phyloP scores from a whole-genome alignment of 148 eudicot species.

The Spergularia marina region DNA sequence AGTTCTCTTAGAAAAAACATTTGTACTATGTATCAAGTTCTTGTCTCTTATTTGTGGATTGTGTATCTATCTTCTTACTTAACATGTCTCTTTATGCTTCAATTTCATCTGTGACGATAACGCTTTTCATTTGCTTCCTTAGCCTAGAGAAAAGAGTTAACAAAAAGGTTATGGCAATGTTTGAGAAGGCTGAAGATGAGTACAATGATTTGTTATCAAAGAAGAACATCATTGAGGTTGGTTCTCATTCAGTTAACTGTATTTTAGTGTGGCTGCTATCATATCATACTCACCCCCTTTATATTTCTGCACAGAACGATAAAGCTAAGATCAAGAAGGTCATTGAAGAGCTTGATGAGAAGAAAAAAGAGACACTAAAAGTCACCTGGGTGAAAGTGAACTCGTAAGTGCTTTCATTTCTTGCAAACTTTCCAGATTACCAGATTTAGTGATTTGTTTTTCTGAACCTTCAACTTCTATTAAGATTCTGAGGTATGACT shows the following conservation, averaged over 20 bases:
- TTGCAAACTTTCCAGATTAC: slow-evolving; percentile 1
- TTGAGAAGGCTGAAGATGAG: slow-evolving; percentile 98
- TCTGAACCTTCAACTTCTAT: not conserved
- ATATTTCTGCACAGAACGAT: slow-evolving; percentile 56
- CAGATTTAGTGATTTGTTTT: not conserved
- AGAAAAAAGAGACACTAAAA: slow-evolving; percentile 92
- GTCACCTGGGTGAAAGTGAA: slow-evolving; percentile 96
- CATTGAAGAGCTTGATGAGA: slow-evolving; percentile 97
- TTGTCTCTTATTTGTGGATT: not conserved
- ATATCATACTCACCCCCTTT: not conserved
- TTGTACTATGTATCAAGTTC: slow-evolving; percentile 34
- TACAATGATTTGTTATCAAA: slow-evolving; percentile 82
- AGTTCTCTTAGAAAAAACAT: slow-evolving; percentile 46
- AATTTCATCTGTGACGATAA: not conserved
- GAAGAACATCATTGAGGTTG: slow-evolving; percentile 92
- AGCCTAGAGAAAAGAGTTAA: slow-evolving; percentile 97
- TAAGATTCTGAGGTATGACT: slow-evolving; percentile 2
- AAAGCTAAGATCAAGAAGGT: slow-evolving; percentile 91
- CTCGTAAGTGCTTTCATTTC: slow-evolving; percentile 41
- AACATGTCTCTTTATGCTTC: not conserved
- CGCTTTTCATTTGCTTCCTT: not conserved
- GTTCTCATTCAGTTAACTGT: slow-evolving; percentile 19
- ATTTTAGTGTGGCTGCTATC: not conserved
- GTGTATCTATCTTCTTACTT: not conserved
- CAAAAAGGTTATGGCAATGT: slow-evolving; percentile 96